phyloP scores from a whole-genome alignment of 306 rosid species.

The Fagus crenata region DNA sequence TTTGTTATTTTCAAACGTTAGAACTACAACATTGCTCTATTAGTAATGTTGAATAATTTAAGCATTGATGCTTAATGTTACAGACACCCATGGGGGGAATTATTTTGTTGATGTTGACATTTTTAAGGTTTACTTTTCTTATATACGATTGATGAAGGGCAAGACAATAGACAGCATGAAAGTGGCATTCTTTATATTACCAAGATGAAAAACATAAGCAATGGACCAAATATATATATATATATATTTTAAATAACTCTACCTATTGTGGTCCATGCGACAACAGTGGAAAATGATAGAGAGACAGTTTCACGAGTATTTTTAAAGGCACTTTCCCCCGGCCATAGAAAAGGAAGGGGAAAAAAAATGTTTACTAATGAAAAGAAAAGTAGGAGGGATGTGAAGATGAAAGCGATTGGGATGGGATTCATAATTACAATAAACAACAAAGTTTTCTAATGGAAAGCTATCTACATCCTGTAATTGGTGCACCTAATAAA shows the following conservation, averaged over 20 bases:
- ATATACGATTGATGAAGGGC: constrained; percentile 22
- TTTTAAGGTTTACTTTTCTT: constrained; percentile 17
- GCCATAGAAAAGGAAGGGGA: too few relatives aligned
- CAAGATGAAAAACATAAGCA: neutral
- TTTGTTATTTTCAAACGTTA: neutral
- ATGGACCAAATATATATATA: neutral
- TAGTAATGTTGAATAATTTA: neutral
- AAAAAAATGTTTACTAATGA: too few relatives aligned
- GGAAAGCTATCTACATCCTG: too few relatives aligned
- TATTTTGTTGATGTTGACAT: constrained; percentile 32
- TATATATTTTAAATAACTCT: too few relatives aligned
- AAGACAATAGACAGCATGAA: constrained; percentile 35
- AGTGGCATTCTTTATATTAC: constrained; percentile 17
- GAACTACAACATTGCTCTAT: neutral
- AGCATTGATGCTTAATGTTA: neutral
- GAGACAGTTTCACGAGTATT: constrained; percentile 1
- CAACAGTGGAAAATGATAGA: constrained; percentile 15
- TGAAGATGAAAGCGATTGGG: too few relatives aligned
- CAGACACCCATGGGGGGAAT: neutral
- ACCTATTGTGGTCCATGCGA: constrained; percentile 23
- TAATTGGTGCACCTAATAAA: too few relatives aligned
- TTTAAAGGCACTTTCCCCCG: too few relatives aligned
- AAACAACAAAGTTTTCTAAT: too few relatives aligned
- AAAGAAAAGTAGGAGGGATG: too few relatives aligned
- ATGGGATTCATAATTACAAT: too few relatives aligned